Conservation (phyloP, 2,329 filamentous ascomycete species). For the Fusarium subtropicale region DNA sequence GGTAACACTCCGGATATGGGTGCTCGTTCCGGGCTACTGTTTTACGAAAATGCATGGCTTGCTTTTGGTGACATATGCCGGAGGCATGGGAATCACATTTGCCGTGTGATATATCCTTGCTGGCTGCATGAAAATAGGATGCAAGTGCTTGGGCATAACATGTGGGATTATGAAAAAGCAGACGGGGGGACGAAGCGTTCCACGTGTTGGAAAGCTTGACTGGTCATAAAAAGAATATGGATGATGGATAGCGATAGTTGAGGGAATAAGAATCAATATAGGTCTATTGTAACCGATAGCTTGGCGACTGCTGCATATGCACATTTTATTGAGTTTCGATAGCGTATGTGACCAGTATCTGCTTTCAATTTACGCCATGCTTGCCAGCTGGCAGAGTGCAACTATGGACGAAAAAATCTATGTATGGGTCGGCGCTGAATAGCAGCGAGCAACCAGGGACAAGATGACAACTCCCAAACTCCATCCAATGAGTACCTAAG, state of each 20-base stretch:
- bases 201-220: constrained; percentile 6
- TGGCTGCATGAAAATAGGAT: constrained; percentile 16
- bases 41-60: constrained; percentile 10
- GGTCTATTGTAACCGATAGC: background rate
- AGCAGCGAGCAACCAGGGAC: constrained; percentile 7
- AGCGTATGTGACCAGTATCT: constrained; percentile 16
- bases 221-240: background rate
- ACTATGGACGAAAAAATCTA: constrained; percentile 22
- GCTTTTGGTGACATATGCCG: constrained; percentile 14
- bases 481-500: constrained; percentile 34
- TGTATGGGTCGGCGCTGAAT: constrained; percentile 1
- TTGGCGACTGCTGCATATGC: background rate
- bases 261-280: background rate
- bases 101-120: constrained; percentile 12
- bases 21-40: constrained; percentile 6
- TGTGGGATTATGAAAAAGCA: background rate
- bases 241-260: background rate
- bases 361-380: constrained; percentile 23
- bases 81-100: constrained; percentile 24
- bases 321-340: constrained; percentile 4
- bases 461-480: constrained; percentile 39
- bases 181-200: background rate
- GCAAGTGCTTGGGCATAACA: constrained; percentile 3
- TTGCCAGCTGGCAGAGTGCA: constrained; percentile 7
- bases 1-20: background rate